These are phyloP conservation scores for Novymonas esmeraldas DNA, from an alignment of 208 protist species.

Conservation along the genomic window DNA sequence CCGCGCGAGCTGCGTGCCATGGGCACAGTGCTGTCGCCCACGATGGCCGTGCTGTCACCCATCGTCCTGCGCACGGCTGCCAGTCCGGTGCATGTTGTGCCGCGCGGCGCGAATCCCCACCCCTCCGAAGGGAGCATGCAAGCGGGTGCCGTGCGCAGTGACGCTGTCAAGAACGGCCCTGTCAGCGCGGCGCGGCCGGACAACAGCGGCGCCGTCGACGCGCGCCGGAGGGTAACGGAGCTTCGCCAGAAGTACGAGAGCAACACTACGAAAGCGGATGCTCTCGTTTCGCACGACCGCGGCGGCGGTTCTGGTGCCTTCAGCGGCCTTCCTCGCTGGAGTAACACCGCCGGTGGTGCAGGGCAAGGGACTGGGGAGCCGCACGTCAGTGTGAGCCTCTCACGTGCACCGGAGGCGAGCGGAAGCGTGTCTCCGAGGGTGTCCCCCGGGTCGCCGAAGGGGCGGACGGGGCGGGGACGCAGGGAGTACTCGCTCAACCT, in stretches of 20 bases:
- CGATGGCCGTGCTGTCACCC: background rate
- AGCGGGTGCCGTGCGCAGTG: background rate
- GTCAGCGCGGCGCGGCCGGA: background rate
- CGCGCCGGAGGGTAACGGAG: constrained; percentile 9
- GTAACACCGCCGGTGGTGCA: background rate
- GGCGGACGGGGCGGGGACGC: background rate
- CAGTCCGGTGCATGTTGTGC: background rate
- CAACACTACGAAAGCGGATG: background rate
- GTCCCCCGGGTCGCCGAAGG: background rate
- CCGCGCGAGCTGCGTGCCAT: background rate
- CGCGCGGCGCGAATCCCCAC: background rate
- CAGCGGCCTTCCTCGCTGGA: background rate
- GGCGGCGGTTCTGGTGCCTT: background rate
- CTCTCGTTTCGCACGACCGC: background rate
- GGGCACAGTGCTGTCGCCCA: constrained; percentile 8
- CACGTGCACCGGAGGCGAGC: background rate
- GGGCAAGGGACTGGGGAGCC: background rate
- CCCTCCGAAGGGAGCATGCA: background rate
- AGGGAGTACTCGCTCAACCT: constrained; percentile 7
- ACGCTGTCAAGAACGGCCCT: background rate
- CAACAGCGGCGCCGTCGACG: background rate
- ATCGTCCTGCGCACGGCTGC: background rate
- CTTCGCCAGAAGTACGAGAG: constrained; percentile 7
- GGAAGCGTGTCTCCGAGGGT: background rate
- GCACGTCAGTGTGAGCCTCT: background rate